Evolutionary conservation across 441 rosid species (phyloP), one percentile per base, ranked within the genome.

Genomic region (Metrosideros polymorpha): DNA sequence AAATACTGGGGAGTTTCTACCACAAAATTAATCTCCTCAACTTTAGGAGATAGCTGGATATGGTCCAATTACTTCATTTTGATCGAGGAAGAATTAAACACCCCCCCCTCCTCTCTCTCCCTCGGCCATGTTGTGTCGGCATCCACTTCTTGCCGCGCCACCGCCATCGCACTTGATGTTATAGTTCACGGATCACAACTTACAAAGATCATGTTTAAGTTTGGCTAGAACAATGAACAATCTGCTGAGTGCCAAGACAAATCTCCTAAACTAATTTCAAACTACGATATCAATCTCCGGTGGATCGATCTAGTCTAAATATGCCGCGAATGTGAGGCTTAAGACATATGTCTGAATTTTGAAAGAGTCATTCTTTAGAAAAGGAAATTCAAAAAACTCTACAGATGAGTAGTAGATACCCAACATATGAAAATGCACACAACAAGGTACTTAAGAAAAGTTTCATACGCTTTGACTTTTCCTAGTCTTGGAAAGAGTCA

Each of bases 341-440:
- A 35, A 71, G n/a, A 39, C n/a, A 32, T 5, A 0, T 39, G 5
- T 71, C 47, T 42, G n/a, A 25, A 71, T 71, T 71, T 71, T 39
- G 79, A 71, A 39, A 39, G 22, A 39, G 5, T 22, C n/a, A 39
- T 39, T 4, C n/a, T 22, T 71, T 22, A 22, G 6, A 39, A 63
- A 39, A 39, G 24, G 79, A 22, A 71, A 39, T 39, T 59, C 29
- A 32, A 59, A 59, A 18, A 59, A 7, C 39, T 29, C 22, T 59
- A 15, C 17, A 14, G 22, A 59, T 14, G 39, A 59, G 39, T 0
- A 14, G 3, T 52, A 8, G 0, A n/a, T n/a, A n/a, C n/a, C n/a
- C n/a, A n/a, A n/a, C n/a, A n/a, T n/a, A n/a, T n/a, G n/a, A n/a
- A n/a, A n/a, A n/a, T n/a, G n/a, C n/a, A 32, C 76, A 32, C 7